Evolutionary conservation across 192 early-diverging fungal species (phyloP).

Genomic region (Chytriomyces confervae): DNA sequence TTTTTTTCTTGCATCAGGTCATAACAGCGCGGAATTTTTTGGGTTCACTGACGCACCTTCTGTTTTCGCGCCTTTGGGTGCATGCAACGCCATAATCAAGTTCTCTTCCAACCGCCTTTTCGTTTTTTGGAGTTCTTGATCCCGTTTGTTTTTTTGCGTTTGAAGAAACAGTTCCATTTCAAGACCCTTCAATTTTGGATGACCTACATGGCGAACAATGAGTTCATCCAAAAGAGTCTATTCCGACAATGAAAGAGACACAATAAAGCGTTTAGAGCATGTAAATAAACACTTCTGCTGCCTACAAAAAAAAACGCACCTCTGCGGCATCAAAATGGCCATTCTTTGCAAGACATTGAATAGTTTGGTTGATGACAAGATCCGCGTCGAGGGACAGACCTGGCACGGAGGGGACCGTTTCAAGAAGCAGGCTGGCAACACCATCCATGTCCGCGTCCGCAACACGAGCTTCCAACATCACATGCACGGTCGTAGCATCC

Average conservation of each 20-base stretch:
- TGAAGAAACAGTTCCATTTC: slow-evolving; percentile 1
- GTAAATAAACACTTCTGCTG: background rate
- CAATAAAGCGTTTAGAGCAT: too few species aligned
- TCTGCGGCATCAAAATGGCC: slow-evolving; percentile 17
- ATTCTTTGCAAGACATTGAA: background rate
- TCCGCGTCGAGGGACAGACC: background rate
- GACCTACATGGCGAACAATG: background rate
- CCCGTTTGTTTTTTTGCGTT: background rate
- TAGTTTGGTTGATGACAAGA: background rate
- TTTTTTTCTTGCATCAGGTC: background rate
- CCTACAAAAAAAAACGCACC: background rate
- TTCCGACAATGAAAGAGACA: background rate
- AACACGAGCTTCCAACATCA: slow-evolving; percentile 20
- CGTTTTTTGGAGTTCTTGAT: background rate
- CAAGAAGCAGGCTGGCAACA: background rate
- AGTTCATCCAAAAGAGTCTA: slow-evolving; percentile 4
- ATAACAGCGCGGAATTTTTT: too few species aligned
- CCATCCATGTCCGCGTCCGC: slow-evolving; percentile 22
- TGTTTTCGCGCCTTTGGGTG: background rate
- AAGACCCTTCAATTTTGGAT: background rate
- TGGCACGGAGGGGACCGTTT: background rate
- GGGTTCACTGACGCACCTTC: too few species aligned
- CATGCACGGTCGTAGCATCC: background rate
- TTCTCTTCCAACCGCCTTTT: slow-evolving; percentile 2
- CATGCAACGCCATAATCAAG: slow-evolving; percentile 1